Evolutionary conservation across 805 yeast genomes (phyloP).

Genomic region (Teunomyces lycoperdinae): DNA sequence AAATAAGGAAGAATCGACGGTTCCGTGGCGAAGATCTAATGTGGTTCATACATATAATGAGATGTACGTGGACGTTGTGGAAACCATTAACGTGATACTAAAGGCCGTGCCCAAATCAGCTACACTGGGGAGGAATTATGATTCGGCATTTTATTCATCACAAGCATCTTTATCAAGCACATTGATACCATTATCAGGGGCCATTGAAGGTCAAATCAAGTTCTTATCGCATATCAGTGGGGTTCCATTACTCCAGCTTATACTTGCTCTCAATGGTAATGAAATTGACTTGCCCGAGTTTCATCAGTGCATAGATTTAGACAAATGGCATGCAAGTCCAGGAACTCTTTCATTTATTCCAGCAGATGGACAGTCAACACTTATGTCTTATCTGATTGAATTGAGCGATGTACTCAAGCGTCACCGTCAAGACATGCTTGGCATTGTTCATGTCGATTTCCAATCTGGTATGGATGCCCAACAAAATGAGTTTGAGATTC

Average conservation of each 20-base stretch:
- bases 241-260: constrained; percentile 64
- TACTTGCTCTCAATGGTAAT: constrained; percentile 43
- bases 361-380: constrained; percentile 73
- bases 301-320: constrained; percentile 65
- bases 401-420: constrained; percentile 27
- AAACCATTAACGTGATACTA: constrained; percentile 56
- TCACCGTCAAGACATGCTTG: constrained; percentile 31
- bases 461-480: constrained; percentile 50
- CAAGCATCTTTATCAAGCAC: constrained; percentile 14
- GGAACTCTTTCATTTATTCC: constrained; percentile 70
- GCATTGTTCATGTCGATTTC: constrained; percentile 55
- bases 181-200: constrained; percentile 46
- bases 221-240: constrained; percentile 75
- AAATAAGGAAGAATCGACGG: constrained; percentile 7
- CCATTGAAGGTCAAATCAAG: constrained; percentile 60
- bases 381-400: constrained; percentile 65
- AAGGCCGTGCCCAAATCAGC: constrained; percentile 25
- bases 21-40: constrained; percentile 78
- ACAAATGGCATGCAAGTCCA: constrained; percentile 46
- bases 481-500: constrained; percentile 62
- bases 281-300: constrained; percentile 58
- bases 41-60: constrained; percentile 80
- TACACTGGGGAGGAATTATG: constrained; percentile 13
- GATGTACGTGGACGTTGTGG: constrained; percentile 78
- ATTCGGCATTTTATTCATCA: constrained; percentile 22